Evolutionary conservation across 2,329 filamentous ascomycete genomes (phyloP), one percentile per base, ranked within the genome.

Genomic region (Acrocalymma vagum): DNA sequence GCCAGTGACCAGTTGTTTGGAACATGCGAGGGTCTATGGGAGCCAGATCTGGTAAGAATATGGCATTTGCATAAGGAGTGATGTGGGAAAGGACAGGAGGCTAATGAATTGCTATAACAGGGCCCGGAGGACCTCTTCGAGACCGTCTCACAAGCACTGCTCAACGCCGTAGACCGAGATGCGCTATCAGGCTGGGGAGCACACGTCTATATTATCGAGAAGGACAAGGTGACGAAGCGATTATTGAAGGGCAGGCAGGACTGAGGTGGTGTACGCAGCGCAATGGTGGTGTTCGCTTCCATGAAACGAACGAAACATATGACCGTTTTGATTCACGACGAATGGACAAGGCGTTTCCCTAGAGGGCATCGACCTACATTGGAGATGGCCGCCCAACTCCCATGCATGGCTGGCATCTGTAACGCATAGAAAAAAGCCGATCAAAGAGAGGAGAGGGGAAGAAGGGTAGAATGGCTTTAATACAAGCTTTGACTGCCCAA

Each of bases 211-310:
- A 95, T 99, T 68, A 95, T 99, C 72, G 94, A 97, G 81, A 99
- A 99, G 83, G 92, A 96, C 78, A 97, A 97, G 88, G 90, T 99
- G 52, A 97, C 94, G 66, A 96, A 97, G 87, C 83, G 94, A 72
- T 84, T 99, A 85, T 80, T 99, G 73, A 97, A 97, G 85, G 92
- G 92, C 69, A 85, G 92, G 79, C 93, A 97, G 78, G 93, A 97
- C 46, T 79, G 73, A 70, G 58, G 35, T 39, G 49, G 36, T n/a
- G 38, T 32, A 47, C 28, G 34, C 34, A 33, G 38, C 33, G 38
- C 39, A 30, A 45, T 17, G 16, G 17, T 28, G 16, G 16, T 40
- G 29, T 28, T 26, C 25, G n/a, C n/a, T n/a, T n/a, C n/a, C n/a
- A n/a, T n/a, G n/a, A n/a, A n/a, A n/a, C n/a, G n/a, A n/a, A 55